Base-by-base conservation (phyloP, 1,284 basidiomycete species). In the Cutaneotrichosporon sp. region DNA sequence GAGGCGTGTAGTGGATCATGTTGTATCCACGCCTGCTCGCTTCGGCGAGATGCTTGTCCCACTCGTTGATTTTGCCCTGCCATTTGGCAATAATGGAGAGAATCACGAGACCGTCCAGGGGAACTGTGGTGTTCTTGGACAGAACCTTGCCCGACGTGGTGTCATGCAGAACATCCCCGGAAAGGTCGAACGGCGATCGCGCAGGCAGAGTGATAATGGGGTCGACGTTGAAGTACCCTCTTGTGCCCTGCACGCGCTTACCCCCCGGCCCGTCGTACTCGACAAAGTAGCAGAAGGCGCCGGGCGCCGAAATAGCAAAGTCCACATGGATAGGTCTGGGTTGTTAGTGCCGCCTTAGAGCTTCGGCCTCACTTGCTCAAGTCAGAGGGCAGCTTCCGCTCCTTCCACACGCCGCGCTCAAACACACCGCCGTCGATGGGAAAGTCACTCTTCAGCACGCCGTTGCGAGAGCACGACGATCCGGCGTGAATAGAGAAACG, bases 151-250 rank as follows among this genome's bases (percentile, higher is more conserved):
- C 77, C 8, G 69, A 67, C 15, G 77, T 74, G 23, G 79, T 73
- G 45, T 84, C 78, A 10, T 77, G 54, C 15, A 82, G 80, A n/a
- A 51, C 51, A 26, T 60, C 52, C 1, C 57, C 36, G 13, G 51
- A 22, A 23, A 63, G 46, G 10, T 51, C 22, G 58, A 96, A 87
- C 34, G 81, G 78, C 1, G 84, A 79, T 30, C 91, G 85, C 3
- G 81, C 78, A 61, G 85, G 88, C 43, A 82, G 77, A 39, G 80
- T 83, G 55, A 97, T 83, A 58, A 90, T 80, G 14, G 92, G 92
- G 69, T 97, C 93, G 60, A 97, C 84, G 73, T 94, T 94, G 77
- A 97, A 96, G 76, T 91, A 96, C 2, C 92, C 91, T 65, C 88
- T 83, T 50, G 88, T 83, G 38, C 89, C 88, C 58, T 83, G 84